phyloP scores from a whole-genome alignment of 305 asterid genomes.

The Solanum aculeatissimum region DNA sequence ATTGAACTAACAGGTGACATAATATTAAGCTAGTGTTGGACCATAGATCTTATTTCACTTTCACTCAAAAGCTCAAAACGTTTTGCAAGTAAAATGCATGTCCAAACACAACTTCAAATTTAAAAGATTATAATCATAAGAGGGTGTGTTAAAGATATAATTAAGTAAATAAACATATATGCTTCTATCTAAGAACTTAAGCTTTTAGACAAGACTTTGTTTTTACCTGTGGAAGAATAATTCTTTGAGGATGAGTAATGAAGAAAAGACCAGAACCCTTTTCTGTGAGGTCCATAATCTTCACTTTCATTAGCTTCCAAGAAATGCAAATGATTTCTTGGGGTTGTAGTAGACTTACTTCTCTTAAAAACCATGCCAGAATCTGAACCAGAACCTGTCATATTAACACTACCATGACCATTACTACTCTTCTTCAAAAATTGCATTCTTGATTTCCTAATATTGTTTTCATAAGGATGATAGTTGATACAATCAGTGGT shows the following conservation, averaged over 20 bases:
- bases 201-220: neutral
- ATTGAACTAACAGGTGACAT: neutral
- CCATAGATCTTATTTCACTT: neutral
- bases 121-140: too few species aligned
- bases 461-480: conserved; percentile 13
- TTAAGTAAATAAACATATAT: neutral
- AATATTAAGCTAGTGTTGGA: neutral
- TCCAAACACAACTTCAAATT: neutral
- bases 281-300: conserved; percentile 33
- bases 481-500: conserved; percentile 1
- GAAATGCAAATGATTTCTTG: conserved; percentile 52
- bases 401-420: neutral
- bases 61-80: neutral
- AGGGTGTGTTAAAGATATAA: neutral
- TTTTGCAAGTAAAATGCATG: neutral
- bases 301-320: conserved; percentile 26
- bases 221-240: neutral
- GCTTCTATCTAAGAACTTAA: neutral
- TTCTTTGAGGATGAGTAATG: conserved; percentile 22
- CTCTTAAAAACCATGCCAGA: conserved; percentile 53
- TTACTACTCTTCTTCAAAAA: conserved; percentile 42
- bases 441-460: conserved; percentile 40
- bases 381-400: conserved; percentile 15
- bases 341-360: conserved; percentile 62
- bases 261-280: conserved; percentile 83